A percentile compares a stretch with the other conserved stretches of the same genome.
Evolutionary conservation across 345 rosid genomes (phyloP).

Genomic region (Psidium friedrichsthalianum): DNA sequence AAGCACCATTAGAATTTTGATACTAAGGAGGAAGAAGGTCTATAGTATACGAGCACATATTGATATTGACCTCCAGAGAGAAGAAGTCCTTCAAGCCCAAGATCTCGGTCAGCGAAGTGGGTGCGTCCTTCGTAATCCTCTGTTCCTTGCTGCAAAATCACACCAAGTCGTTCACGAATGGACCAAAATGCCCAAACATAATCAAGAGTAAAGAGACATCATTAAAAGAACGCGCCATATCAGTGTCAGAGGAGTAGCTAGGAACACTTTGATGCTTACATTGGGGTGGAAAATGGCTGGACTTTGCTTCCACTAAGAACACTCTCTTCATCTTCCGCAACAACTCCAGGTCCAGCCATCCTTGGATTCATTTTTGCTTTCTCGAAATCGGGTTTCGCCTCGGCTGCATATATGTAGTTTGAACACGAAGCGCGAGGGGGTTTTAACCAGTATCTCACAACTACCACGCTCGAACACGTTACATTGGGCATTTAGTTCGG

Average conservation of each 20-base stretch:
- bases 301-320: background rate
- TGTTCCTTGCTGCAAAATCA: background rate
- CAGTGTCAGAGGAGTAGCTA: background rate
- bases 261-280: background rate
- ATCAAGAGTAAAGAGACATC: background rate
- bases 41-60: background rate
- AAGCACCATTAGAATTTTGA: background rate
- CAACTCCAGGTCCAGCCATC: constrained; percentile 10
- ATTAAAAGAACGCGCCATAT: background rate
- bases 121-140: background rate
- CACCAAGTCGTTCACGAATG: background rate
- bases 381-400: background rate
- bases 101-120: background rate
- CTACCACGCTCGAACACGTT: background rate
- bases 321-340: constrained; percentile 6
- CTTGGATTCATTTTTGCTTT: background rate
- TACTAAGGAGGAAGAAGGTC: too few species aligned
- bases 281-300: constrained; percentile 11
- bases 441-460: background rate
- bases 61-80: constrained; percentile 6
- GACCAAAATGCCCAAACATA: background rate
- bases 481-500: background rate
- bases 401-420: background rate
- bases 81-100: constrained; percentile 12
- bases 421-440: background rate